Percentiles rank a stretch among this genome's conserved stretches.
Evolutionary conservation across 352 stramenopile species (phyloP).

Genomic region (Globisporangium spiculum): DNA sequence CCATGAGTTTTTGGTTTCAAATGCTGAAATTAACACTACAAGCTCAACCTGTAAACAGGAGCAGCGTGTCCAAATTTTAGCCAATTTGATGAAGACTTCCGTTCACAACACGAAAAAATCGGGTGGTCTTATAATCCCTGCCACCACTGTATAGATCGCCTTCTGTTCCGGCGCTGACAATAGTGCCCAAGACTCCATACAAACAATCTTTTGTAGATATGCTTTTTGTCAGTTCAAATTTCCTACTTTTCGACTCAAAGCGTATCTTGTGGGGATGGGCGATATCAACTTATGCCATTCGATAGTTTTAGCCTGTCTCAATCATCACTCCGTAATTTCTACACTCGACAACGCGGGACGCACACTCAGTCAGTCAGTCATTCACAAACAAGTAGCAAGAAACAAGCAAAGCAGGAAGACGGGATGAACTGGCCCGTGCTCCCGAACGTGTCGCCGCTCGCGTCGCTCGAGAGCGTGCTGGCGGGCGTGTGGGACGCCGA

Average conservation of each 20-base stretch:
- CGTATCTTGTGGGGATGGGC: neutral
- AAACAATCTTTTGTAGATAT: neutral
- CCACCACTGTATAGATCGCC: too few relatives aligned
- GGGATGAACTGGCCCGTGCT: neutral
- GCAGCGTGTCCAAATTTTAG: too few relatives aligned
- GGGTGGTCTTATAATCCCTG: too few relatives aligned
- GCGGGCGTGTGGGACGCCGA: conserved; percentile 12
- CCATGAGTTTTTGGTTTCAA: too few relatives aligned
- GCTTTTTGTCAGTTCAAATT: neutral
- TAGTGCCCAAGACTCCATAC: too few relatives aligned
- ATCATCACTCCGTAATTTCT: neutral
- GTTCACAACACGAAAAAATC: too few relatives aligned
- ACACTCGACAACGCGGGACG: neutral
- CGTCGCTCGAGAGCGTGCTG: conserved; percentile 5
- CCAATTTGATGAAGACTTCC: too few relatives aligned
- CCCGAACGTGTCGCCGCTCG: neutral
- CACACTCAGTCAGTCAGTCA: neutral
- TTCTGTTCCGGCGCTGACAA: too few relatives aligned
- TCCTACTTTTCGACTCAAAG: neutral
- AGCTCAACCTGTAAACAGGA: too few relatives aligned
- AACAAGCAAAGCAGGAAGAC: too few relatives aligned
- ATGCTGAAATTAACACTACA: too few relatives aligned
- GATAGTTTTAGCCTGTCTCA: neutral
- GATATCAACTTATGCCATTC: neutral
- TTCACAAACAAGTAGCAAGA: neutral